Conservation (phyloP, 305 asterid species). For the Petunia hybrid region DNA sequence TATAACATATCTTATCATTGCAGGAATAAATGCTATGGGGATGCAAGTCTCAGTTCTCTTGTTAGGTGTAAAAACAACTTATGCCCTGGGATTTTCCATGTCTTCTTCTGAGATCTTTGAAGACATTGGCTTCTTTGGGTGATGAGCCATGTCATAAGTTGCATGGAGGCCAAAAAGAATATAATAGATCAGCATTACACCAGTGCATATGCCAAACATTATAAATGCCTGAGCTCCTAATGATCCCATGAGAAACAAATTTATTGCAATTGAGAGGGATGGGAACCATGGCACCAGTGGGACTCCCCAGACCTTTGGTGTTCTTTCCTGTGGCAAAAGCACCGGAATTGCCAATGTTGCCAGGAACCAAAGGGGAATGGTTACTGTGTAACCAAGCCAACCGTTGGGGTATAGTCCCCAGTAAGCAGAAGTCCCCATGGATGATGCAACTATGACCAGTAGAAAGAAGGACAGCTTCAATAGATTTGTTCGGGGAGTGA, state of each 20-base stretch:
- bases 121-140: constrained; percentile 56
- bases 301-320: constrained; percentile 78
- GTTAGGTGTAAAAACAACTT: constrained; percentile 3
- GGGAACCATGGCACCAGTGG: constrained; percentile 94
- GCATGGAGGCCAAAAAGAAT: constrained; percentile 66
- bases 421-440: constrained; percentile 54
- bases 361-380: constrained; percentile 66
- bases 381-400: constrained; percentile 70
- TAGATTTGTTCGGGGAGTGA: constrained; percentile 45
- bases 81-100: constrained; percentile 32
- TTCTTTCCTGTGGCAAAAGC: constrained; percentile 62
- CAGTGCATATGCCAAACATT: constrained; percentile 69
- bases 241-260: constrained; percentile 87
- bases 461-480: constrained; percentile 53
- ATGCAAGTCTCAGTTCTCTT: constrained; percentile 1
- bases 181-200: constrained; percentile 68
- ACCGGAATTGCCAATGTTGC: constrained; percentile 63
- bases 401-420: constrained; percentile 64
- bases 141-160: constrained; percentile 48
- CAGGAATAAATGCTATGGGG: constrained; percentile 20
- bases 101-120: constrained; percentile 43
- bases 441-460: constrained; percentile 52
- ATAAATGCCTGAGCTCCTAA: constrained; percentile 65
- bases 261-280: constrained; percentile 70
- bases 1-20: constrained; percentile 22